These are phyloP conservation scores for Exserohilum turcica DNA, from an alignment of 2,329 filamentous ascomycete species.

Conservation along the genomic window DNA sequence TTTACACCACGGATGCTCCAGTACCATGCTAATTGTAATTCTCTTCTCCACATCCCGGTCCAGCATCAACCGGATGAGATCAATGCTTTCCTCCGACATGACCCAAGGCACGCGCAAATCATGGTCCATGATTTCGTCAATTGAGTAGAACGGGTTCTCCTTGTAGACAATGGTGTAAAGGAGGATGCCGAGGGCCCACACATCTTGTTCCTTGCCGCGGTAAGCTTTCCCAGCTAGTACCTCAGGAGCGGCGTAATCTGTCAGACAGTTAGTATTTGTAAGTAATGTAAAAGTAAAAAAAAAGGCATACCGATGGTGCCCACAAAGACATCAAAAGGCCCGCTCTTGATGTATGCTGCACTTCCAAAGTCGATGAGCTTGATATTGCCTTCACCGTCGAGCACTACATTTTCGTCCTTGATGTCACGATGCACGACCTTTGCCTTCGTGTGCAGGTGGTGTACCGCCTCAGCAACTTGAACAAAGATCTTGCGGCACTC, in stretches of 20 bases:
- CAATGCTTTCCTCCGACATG: slow-evolving; percentile 89
- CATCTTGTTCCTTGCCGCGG: slow-evolving; percentile 94
- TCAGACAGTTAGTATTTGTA: slow-evolving; percentile 7
- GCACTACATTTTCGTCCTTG: slow-evolving; percentile 97
- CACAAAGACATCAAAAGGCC: slow-evolving; percentile 98
- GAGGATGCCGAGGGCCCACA: slow-evolving; percentile 96
- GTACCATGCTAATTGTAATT: slow-evolving; percentile 83
- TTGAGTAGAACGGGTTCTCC: slow-evolving; percentile 98
- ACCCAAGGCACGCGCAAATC: slow-evolving; percentile 88
- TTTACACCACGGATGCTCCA: slow-evolving; percentile 83
- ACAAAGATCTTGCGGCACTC: slow-evolving; percentile 95
- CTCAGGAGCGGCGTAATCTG: slow-evolving; percentile 98
- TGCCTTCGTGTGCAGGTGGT: slow-evolving; percentile 89
- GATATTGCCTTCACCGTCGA: slow-evolving; percentile 93
- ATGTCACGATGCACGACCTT: slow-evolving; percentile 96
- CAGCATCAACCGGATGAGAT: slow-evolving; percentile 89
- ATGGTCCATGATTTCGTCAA: slow-evolving; percentile 98
- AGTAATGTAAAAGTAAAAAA: not conserved
- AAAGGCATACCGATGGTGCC: slow-evolving; percentile 84
- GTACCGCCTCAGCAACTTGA: slow-evolving; percentile 86
- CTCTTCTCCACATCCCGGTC: slow-evolving; percentile 83
- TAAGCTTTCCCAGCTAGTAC: slow-evolving; percentile 92
- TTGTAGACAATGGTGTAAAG: slow-evolving; percentile 99
- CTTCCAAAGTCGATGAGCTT: slow-evolving; percentile 98
- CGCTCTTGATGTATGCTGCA: slow-evolving; percentile 96